A percentile compares a stretch with the other conserved stretches of the same genome.
These are phyloP conservation scores for Trypanosoma vivax DNA, from an alignment of 208 protist genomes.

Conservation along the genomic window DNA sequence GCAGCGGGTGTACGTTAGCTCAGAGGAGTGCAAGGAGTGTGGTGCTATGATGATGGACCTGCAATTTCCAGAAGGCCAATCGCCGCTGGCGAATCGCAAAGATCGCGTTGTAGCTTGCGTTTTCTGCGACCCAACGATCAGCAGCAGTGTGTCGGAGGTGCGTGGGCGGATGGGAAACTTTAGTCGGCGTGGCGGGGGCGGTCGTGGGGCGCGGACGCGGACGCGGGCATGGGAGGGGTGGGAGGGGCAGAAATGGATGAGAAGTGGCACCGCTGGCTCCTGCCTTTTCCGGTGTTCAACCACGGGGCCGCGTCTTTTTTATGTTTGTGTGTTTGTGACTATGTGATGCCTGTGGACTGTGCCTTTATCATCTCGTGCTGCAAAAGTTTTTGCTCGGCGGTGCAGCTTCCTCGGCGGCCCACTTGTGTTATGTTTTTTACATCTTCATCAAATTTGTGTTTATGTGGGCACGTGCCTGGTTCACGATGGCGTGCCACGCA, in stretches of 20 bases:
- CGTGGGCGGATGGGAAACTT: constrained; percentile 66
- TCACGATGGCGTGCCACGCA: too few relatives aligned
- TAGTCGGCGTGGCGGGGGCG: constrained; percentile 21
- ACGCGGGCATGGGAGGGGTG: constrained; percentile 13
- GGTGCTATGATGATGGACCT: constrained; percentile 68
- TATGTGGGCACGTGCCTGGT: too few relatives aligned
- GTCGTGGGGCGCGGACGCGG: constrained; percentile 13
- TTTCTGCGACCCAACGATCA: constrained; percentile 66
- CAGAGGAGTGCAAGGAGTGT: constrained; percentile 73
- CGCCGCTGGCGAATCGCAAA: constrained; percentile 60
- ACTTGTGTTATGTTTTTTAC: too few relatives aligned
- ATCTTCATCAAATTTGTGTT: too few relatives aligned
- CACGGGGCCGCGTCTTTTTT: too few relatives aligned
- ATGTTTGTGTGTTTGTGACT: too few relatives aligned
- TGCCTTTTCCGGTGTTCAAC: too few relatives aligned
- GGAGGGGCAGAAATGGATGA: constrained; percentile 20
- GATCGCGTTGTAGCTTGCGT: constrained; percentile 70
- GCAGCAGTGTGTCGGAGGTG: constrained; percentile 62
- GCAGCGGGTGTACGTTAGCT: constrained; percentile 67
- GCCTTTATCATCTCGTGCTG: too few relatives aligned
- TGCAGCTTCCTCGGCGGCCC: too few relatives aligned
- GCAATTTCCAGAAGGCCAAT: constrained; percentile 79
- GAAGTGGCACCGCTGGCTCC: too few relatives aligned
- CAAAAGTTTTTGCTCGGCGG: too few relatives aligned
- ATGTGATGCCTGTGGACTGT: too few relatives aligned